Evolutionary conservation across 2,329 filamentous ascomycete genomes (phyloP), one percentile per base, ranked within the genome.

Genomic region (Lasiodiplodia gonubiensis): DNA sequence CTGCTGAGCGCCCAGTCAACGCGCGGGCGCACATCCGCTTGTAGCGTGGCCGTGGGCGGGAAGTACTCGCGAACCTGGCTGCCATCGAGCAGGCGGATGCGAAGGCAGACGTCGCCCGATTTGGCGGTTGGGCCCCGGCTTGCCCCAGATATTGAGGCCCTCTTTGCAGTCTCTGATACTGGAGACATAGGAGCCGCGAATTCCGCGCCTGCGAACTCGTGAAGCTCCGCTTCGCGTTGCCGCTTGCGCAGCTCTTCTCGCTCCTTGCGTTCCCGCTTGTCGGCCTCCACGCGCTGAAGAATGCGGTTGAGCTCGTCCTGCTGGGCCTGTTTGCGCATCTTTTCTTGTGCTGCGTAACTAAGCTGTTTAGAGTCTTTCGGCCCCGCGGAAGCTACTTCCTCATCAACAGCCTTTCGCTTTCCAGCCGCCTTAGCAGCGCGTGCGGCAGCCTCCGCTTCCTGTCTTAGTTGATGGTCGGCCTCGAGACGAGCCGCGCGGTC

Each of bases 41-140:
- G 78, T 3, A 97, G 83, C 0, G 86, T 91, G 7, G 86, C 83
- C 2, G 81, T 81, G 25, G 88, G 87, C 12, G 87, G 82, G 77
- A 97, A 97, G 21, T 86, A 88, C 3, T 85, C 86, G 49, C 93
- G 88, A 21, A 97, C 86, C 1, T 89, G 93, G 12, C 89, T 90
- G 11, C 94, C 94, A 74, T 97, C 93, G 67, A 96, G 91, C 0
- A 97, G 83, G 8, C 94, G 88, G 21, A 97, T 87, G 73, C 95
- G 92, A 1, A 97, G 81, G 21, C 75, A 72, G 14, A 79, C 75
- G 10, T 72, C 71, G 68, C 72, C 71, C 72, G 77, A 66, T 70
- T 74, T 74, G 8, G 75, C 74, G 18, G 73, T 73, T 57, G 71
- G 67, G 74, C 76, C 46, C 71, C 74, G 67, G 42, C 64, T 57